These are phyloP conservation scores for Helicocarpus griseus DNA, from an alignment of 2,329 filamentous ascomycete species.

Conservation along the genomic window DNA sequence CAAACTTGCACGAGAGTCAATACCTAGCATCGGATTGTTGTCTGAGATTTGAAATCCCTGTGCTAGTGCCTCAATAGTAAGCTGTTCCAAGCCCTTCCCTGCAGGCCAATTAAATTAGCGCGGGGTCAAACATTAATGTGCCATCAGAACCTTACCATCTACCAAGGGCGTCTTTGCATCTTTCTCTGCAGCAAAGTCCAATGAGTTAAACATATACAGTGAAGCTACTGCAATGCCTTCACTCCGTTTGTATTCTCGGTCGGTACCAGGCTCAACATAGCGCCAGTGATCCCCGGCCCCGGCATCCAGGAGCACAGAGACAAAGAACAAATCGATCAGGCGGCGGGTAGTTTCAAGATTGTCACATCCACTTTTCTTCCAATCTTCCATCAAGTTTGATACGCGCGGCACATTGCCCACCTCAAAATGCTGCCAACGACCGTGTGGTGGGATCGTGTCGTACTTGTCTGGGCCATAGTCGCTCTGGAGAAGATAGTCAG, in stretches of 20 bases:
- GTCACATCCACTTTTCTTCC: slow-evolving; percentile 34
- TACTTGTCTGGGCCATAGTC: slow-evolving; percentile 43
- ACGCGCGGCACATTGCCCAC: slow-evolving; percentile 46
- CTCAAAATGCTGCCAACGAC: slow-evolving; percentile 54
- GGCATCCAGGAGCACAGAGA: slow-evolving; percentile 49
- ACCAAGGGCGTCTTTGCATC: slow-evolving; percentile 17
- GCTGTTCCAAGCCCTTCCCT: slow-evolving; percentile 25
- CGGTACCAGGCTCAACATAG: slow-evolving; percentile 33
- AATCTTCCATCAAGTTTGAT: slow-evolving; percentile 32
- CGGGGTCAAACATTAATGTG: background rate
- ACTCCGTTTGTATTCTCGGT: slow-evolving; percentile 30
- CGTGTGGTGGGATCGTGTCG: slow-evolving; percentile 44
- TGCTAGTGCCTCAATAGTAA: slow-evolving; percentile 27
- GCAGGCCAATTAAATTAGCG: slow-evolving; percentile 9
- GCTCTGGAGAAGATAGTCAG: slow-evolving; percentile 26
- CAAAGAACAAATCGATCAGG: slow-evolving; percentile 52
- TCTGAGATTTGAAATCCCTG: slow-evolving; percentile 37
- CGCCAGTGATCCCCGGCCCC: slow-evolving; percentile 44
- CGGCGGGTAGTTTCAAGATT: slow-evolving; percentile 41
- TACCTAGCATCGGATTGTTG: slow-evolving; percentile 39
- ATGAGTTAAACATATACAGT: slow-evolving; percentile 41
- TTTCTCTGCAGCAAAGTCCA: slow-evolving; percentile 27
- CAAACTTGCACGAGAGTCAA: slow-evolving; percentile 34
- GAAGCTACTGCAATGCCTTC: slow-evolving; percentile 45
- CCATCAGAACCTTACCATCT: slow-evolving; percentile 24